Evolutionary conservation across 208 protist species (phyloP).

Genomic region (Crithidia brevicula): DNA sequence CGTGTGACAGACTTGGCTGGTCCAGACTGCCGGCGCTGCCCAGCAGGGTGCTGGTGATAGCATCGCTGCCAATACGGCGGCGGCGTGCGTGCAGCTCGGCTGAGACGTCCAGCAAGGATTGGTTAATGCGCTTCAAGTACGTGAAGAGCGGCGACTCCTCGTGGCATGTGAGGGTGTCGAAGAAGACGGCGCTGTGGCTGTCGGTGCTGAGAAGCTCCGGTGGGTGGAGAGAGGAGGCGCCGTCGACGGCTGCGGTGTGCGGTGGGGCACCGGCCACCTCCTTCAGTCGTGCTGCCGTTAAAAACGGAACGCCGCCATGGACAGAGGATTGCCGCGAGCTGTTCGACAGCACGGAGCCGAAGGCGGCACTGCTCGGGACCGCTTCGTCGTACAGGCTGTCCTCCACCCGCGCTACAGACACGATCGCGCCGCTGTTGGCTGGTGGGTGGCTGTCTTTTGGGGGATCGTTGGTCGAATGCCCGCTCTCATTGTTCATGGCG

Average conservation of each 20-base stretch:
- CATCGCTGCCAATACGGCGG: not conserved
- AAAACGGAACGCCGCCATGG: not conserved
- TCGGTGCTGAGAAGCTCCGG: not conserved
- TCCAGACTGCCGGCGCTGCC: constrained; percentile 2
- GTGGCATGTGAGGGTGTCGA: constrained; percentile 16
- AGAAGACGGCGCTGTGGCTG: not conserved
- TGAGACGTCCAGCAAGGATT: constrained; percentile 22
- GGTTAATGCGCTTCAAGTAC: constrained; percentile 21
- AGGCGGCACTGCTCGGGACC: constrained; percentile 21
- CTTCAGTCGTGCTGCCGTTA: constrained; percentile 8
- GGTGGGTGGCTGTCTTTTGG: not conserved
- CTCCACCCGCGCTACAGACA: not conserved
- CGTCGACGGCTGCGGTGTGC: not conserved
- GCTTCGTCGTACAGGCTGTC: constrained; percentile 3
- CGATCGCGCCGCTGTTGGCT: not conserved
- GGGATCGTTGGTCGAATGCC: not conserved
- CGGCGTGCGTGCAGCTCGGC: constrained; percentile 13
- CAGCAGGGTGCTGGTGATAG: not conserved
- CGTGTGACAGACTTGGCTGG: not conserved
- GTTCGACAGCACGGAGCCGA: constrained; percentile 19
- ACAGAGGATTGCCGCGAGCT: constrained; percentile 11
- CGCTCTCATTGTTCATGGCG: constrained; percentile 13
- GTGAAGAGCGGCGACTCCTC: constrained; percentile 22
- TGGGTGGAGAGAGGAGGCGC: not conserved
- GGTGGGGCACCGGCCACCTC: not conserved